Evolutionary conservation across 2,329 filamentous ascomycete species (phyloP).

Genomic region (Aureobasidium sp.): DNA sequence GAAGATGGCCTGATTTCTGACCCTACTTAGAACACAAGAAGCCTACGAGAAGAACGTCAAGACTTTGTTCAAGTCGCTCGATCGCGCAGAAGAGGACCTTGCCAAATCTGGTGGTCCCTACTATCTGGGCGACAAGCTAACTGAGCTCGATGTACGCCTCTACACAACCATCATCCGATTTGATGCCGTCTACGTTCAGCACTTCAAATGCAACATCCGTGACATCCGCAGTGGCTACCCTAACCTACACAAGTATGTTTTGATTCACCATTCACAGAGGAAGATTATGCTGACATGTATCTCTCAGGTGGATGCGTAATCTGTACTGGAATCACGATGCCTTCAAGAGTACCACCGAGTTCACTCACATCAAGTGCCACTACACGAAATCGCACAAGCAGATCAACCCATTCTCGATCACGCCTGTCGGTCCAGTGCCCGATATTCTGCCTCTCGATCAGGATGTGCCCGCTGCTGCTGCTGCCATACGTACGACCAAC

Average conservation of each 20-base stretch:
- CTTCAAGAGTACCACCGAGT: conserved; percentile 77
- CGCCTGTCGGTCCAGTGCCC: conserved; percentile 75
- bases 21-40: conserved; percentile 31
- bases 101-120: conserved; percentile 34
- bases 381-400: conserved; percentile 59
- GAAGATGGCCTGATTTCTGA: conserved; percentile 10
- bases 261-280: background rate
- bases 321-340: conserved; percentile 77
- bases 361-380: conserved; percentile 87
- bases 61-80: conserved; percentile 39
- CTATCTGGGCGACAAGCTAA: conserved; percentile 37
- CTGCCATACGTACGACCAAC: background rate
- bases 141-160: conserved; percentile 43
- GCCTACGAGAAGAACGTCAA: conserved; percentile 40
- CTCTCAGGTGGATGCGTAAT: conserved; percentile 59
- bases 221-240: conserved; percentile 83
- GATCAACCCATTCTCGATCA: conserved; percentile 62
- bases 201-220: conserved; percentile 72
- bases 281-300: background rate
- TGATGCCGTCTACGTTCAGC: conserved; percentile 45
- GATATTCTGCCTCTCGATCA: conserved; percentile 70
- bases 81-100: conserved; percentile 37
- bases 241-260: conserved; percentile 50
- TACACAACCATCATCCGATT: conserved; percentile 55
- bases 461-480: conserved; percentile 53